Percentiles rank a stretch among this genome's conserved stretches.
Evolutionary conservation across 139 green algal species (phyloP).

Genomic region (Coelastrella sp.): DNA sequence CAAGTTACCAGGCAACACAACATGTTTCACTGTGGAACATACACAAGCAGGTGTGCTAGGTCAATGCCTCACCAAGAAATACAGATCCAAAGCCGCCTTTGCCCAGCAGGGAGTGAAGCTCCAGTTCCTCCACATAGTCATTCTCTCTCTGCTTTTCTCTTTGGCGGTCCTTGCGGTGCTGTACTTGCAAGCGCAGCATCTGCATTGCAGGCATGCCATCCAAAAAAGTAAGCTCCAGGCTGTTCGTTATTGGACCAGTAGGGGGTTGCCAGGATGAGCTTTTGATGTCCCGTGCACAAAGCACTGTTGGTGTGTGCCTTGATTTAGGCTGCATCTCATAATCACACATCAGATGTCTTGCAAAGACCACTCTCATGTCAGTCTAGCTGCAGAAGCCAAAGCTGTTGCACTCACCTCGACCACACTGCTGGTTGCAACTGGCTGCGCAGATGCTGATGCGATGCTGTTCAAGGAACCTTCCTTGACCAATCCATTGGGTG

Average conservation of each 20-base stretch:
- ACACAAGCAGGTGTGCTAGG: no score
- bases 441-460: neutral
- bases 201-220: no score
- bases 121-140: conserved; percentile 18
- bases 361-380: no score
- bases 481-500: neutral
- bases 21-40: no score
- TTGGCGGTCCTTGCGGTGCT: conserved; percentile 4
- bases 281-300: no score
- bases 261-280: no score
- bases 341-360: no score
- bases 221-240: no score
- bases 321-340: no score
- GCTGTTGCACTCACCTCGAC: neutral
- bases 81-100: conserved; percentile 19
- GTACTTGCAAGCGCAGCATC: conserved; percentile 33
- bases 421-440: conserved; percentile 23
- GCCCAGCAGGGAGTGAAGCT: conserved; percentile 20
- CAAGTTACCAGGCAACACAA: no score
- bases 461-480: neutral
- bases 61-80: neutral
- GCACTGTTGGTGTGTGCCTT: no score
- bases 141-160: neutral
- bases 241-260: no score
- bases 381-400: neutral